Evolutionary conservation across 2,329 filamentous ascomycete species (phyloP), one percentile per base, ranked within the genome.

Genomic region (Neoascochyta sp.): DNA sequence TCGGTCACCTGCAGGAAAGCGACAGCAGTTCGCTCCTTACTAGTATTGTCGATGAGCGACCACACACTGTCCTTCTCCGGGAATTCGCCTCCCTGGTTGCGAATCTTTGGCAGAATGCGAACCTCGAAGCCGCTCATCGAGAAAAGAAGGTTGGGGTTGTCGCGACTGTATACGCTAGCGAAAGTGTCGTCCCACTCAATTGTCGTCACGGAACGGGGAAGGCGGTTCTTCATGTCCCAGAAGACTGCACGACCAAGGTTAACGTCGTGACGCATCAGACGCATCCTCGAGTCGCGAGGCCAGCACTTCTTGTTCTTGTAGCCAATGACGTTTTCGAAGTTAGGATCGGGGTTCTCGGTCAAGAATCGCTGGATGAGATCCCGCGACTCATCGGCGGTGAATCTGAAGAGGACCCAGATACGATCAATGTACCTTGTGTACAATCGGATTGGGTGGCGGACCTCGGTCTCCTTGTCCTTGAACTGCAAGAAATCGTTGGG

Each of bases 261-360:
- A 47, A 98, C 93, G 66, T 98, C 92, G 64, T 98, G 92, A 42
- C 92, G 81, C 92, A 98, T 98, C 52, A 98, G 68, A 24, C 93
- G 83, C 93, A 98, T 98, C 28, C 92, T 80, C 14, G 89, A 95
- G 61, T 98, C 92, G 52, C 92, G 80, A 22, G 92, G 93, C 92
- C 92, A 98, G 66, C 93, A 98, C 63, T 96, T 98, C 73, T 98
- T 98, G 67, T 94, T 98, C 70, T 86, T 89, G 66, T 96, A 98
- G 0, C 92, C 92, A 50, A 98, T 96, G 22, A 98, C 92, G 45
- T 98, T 98, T 62, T 98, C 92, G 46, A 98, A 98, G 59, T 98
- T 98, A 2, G 92, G 92, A 63, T 98, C 93, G 0, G 92, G 92
- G 57, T 98, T 90, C 60, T 98, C 93, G 0, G 93, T 98, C 47